A percentile compares a stretch with the other conserved stretches of the same genome.
Evolutionary conservation across 192 early-diverging fungal genomes (phyloP).

Genomic region (Rhizophlyctis rosea): DNA sequence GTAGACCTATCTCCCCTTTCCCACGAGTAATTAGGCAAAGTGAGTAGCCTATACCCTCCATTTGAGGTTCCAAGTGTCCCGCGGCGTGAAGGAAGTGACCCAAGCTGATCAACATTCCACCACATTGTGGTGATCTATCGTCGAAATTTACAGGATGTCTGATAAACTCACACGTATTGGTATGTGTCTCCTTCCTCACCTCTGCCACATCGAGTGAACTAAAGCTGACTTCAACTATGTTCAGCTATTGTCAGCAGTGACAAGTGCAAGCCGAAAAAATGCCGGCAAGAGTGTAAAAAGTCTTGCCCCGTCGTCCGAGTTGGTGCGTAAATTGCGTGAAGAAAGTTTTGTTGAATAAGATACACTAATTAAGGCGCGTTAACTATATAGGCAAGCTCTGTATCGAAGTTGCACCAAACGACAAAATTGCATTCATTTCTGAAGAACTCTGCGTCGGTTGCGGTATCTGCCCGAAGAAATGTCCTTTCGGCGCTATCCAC

Average conservation of each 20-base stretch:
- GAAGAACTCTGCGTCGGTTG: constrained; percentile 97
- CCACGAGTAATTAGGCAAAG: too few relatives aligned
- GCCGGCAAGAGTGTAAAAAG: constrained; percentile 96
- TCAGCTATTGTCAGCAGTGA: constrained; percentile 86
- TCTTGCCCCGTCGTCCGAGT: constrained; percentile 93
- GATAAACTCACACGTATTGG: constrained; percentile 86
- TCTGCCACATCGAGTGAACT: neutral
- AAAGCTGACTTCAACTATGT: neutral
- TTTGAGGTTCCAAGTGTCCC: too few relatives aligned
- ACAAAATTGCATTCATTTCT: constrained; percentile 90
- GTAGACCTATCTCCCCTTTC: too few relatives aligned
- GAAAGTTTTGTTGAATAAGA: neutral
- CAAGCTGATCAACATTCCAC: too few relatives aligned
- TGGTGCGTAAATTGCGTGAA: constrained; percentile 67
- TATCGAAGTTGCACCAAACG: constrained; percentile 83
- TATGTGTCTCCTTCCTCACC: constrained; percentile 9
- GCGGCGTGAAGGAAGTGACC: too few relatives aligned
- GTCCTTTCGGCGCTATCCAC: constrained; percentile 94
- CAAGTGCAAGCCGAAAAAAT: constrained; percentile 99
- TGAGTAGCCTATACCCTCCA: too few relatives aligned
- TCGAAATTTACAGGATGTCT: too few relatives aligned
- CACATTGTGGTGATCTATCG: too few relatives aligned
- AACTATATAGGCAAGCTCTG: constrained; percentile 75
- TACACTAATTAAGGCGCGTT: too few relatives aligned
- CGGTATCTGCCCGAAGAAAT: constrained; percentile 96